A percentile compares a stretch with the other conserved stretches of the same genome.
phyloP scores from a whole-genome alignment of 2,329 filamentous ascomycete genomes.

The Arachnomyces sp. region DNA sequence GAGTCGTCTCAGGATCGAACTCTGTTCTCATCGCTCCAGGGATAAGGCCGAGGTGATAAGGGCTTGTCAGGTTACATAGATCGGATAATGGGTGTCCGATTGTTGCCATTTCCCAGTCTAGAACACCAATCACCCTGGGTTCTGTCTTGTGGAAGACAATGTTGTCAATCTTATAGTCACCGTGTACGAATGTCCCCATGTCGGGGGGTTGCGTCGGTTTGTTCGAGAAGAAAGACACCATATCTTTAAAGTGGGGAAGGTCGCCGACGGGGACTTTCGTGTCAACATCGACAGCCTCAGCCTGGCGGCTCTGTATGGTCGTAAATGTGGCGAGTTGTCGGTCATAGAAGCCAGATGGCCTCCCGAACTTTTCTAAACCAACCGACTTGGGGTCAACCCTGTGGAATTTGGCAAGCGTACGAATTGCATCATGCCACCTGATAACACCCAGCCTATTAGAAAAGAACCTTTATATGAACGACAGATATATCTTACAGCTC shows the following conservation, averaged over 20 bases:
- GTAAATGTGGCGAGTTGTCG: constrained; percentile 78
- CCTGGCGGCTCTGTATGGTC: constrained; percentile 70
- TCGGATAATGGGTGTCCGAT: constrained; percentile 94
- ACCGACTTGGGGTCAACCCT: constrained; percentile 58
- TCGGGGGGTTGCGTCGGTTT: constrained; percentile 64
- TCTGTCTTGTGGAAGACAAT: constrained; percentile 83
- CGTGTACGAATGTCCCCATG: constrained; percentile 72
- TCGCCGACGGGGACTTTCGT: constrained; percentile 67
- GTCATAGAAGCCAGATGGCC: constrained; percentile 67
- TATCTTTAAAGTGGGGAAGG: constrained; percentile 74
- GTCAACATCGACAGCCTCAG: constrained; percentile 65
- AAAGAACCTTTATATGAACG: not conserved
- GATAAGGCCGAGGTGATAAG: constrained; percentile 30
- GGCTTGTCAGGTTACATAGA: constrained; percentile 63
- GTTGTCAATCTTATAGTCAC: constrained; percentile 95
- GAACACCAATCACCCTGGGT: constrained; percentile 78
- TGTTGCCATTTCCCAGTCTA: constrained; percentile 99
- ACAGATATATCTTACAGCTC: constrained; percentile 50
- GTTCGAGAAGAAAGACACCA: constrained; percentile 69
- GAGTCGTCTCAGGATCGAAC: constrained; percentile 56
- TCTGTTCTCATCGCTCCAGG: constrained; percentile 30
- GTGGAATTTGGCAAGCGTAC: constrained; percentile 79
- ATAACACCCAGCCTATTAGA: not conserved
- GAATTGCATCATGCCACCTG: constrained; percentile 74
- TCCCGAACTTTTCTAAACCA: constrained; percentile 66